Base-by-base conservation (phyloP, 2,329 filamentous ascomycete species). In the Claviceps sp. region DNA sequence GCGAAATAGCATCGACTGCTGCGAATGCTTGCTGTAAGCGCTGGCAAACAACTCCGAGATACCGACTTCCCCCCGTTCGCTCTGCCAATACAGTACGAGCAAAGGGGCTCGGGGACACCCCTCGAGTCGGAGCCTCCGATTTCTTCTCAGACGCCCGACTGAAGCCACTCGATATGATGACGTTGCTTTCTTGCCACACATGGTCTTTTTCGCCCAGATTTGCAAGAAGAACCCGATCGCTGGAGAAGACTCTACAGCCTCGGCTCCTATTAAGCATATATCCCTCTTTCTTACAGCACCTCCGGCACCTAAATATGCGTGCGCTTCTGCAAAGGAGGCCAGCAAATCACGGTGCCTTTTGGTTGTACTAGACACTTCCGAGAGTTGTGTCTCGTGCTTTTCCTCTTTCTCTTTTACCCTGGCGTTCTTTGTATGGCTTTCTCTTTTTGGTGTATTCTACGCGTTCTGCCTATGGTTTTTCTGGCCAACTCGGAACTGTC, bases 21-120 rank as follows among this genome's bases (percentile, higher is more conserved):
- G 70, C 58, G 69, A 72, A 52, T 71, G 70, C 56, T 60, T 68
- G 53, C 61, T 61, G 54, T 70, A 65, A 61, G 47, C 30, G 49
- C 30, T 6, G 26, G 14, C 22, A 22, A 26, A 16, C 16, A 19
- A 37, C 17, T 16, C 44, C 44, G 26, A 34, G 43, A 45, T 30
- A n/a, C 5, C 24, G 8, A 5, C 11, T 22, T 19, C 17, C 16
- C 48, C 48, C n/a, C 4, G 13, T n/a, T 43, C 16, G 26, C 37
- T 14, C 24, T 19, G 39, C 37, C 38, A 42, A 16, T 41, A 13
- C 3, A 11, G n/a, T 13, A 43, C 40, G 22, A 17, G 37, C 19
- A 11, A 16, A 40, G 48, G 48, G 39, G 17, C 19, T 24, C 19
- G 11, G 19, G 1, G 41, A 24, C 11, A 3, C 22, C 14, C 14